A percentile compares a stretch with the other conserved stretches of the same genome.
These are phyloP conservation scores for Gamsiella multidivaricata DNA, from an alignment of 192 early-diverging fungal species.

Conservation along the genomic window DNA sequence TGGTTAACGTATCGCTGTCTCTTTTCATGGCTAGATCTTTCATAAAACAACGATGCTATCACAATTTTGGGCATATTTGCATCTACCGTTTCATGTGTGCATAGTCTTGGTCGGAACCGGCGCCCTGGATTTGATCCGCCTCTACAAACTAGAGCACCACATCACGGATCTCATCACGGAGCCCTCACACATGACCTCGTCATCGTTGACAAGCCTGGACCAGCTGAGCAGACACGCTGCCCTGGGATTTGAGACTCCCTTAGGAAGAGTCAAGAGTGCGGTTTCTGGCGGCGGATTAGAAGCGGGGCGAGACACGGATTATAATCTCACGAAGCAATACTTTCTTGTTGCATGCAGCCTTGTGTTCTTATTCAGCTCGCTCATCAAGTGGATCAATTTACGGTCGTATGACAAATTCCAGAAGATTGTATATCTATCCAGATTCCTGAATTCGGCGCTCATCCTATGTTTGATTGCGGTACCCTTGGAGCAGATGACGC, in stretches of 20 bases:
- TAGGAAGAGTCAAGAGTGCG: not conserved
- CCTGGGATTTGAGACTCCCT: slow-evolving; percentile 27
- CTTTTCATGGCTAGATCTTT: slow-evolving; percentile 40
- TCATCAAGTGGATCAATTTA: slow-evolving; percentile 47
- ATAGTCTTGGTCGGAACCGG: slow-evolving; percentile 58
- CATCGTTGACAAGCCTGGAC: not conserved
- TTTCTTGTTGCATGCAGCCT: slow-evolving; percentile 36
- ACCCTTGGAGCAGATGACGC: slow-evolving; percentile 29
- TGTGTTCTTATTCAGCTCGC: slow-evolving; percentile 39
- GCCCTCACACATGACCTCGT: not conserved
- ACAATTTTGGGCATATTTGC: slow-evolving; percentile 60
- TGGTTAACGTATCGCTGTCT: too few species aligned
- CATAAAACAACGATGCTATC: slow-evolving; percentile 40
- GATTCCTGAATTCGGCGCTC: slow-evolving; percentile 27
- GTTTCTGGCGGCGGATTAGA: not conserved
- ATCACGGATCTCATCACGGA: slow-evolving; percentile 5
- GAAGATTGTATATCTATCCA: slow-evolving; percentile 36
- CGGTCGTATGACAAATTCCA: slow-evolving; percentile 41
- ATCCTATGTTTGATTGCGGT: slow-evolving; percentile 34
- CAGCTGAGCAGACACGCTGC: not conserved
- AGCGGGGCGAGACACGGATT: slow-evolving; percentile 11
- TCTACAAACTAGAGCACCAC: slow-evolving; percentile 36
- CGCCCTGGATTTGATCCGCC: slow-evolving; percentile 35
- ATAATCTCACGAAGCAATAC: slow-evolving; percentile 32
- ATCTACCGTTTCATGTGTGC: slow-evolving; percentile 59